A percentile compares a stretch with the other conserved stretches of the same genome.
Conservation (phyloP, 305 asterid species). For the Withania somnifera region DNA sequence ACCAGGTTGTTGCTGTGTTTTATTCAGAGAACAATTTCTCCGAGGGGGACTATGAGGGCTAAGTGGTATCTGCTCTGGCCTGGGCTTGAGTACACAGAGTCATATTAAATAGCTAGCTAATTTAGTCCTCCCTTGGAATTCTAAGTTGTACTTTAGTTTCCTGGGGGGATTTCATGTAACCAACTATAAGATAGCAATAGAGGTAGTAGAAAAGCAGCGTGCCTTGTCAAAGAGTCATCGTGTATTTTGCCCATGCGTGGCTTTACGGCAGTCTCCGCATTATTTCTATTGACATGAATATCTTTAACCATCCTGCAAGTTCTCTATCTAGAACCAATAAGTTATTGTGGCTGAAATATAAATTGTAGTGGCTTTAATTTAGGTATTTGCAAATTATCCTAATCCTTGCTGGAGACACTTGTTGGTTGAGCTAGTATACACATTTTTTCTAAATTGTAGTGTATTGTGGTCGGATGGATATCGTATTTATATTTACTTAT, state of each 20-base stretch:
- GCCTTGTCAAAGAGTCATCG: too few species aligned
- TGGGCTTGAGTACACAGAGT: neutral
- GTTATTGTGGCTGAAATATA: too few species aligned
- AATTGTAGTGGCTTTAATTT: too few species aligned
- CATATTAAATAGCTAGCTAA: neutral
- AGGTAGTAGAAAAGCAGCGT: neutral
- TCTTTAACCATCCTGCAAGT: neutral
- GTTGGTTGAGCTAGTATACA: too few species aligned
- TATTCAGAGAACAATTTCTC: slow-evolving; percentile 74
- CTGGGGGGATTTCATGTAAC: neutral
- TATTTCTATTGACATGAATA: neutral
- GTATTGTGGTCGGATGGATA: too few species aligned
- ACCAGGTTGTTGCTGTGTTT: slow-evolving; percentile 73
- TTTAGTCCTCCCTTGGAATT: neutral
- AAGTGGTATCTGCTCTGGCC: neutral
- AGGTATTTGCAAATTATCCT: too few species aligned
- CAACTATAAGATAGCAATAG: neutral
- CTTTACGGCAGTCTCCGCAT: neutral
- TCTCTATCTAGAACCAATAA: too few species aligned
- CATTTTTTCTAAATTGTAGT: too few species aligned
- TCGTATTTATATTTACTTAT: too few species aligned
- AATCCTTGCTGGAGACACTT: too few species aligned
- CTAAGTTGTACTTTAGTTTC: neutral
- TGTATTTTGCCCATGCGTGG: neutral
- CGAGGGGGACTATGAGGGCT: slow-evolving; percentile 68